Percentiles rank a stretch among this genome's conserved stretches.
Evolutionary conservation across 225 moss, liverwort and hornwort genomes (phyloP).

Genomic region (Rhytidiadelphus loreus): DNA sequence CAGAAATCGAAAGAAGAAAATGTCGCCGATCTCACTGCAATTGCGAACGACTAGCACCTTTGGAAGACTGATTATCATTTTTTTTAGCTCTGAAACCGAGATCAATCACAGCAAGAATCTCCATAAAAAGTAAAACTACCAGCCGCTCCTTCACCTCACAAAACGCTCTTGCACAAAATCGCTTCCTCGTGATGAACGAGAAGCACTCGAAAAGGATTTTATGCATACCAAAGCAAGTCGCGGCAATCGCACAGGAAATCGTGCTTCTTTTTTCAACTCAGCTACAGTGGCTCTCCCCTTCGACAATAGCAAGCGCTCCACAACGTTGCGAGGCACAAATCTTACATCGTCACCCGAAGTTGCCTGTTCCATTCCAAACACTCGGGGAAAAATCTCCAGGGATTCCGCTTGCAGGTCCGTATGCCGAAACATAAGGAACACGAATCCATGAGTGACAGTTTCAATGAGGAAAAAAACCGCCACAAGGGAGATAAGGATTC

Average conservation of each 20-base stretch:
- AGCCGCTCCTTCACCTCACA: background rate
- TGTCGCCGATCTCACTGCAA: background rate
- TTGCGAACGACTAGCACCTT: background rate
- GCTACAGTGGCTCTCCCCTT: conserved; percentile 38
- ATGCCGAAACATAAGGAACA: conserved; percentile 22
- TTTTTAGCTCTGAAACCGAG: background rate
- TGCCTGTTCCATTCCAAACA: background rate
- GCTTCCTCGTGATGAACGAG: background rate
- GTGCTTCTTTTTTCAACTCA: conserved; percentile 34
- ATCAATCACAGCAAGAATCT: background rate
- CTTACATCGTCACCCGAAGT: conserved; percentile 1
- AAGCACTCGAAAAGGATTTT: background rate
- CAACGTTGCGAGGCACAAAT: conserved; percentile 27
- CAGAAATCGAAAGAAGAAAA: background rate
- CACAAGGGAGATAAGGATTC: conserved; percentile 18
- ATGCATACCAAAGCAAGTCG: conserved; percentile 43
- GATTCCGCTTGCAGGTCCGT: conserved; percentile 31
- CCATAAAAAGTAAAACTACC: background rate
- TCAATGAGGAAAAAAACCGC: conserved; percentile 5
- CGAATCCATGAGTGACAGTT: conserved; percentile 19
- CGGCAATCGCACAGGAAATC: conserved; percentile 31
- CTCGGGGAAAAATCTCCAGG: conserved; percentile 22
- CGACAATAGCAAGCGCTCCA: conserved; percentile 38
- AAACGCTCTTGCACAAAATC: background rate
- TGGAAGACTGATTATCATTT: background rate